Conservation (phyloP, 345 rosid genomes). For the Eucalyptus paniculata region DNA sequence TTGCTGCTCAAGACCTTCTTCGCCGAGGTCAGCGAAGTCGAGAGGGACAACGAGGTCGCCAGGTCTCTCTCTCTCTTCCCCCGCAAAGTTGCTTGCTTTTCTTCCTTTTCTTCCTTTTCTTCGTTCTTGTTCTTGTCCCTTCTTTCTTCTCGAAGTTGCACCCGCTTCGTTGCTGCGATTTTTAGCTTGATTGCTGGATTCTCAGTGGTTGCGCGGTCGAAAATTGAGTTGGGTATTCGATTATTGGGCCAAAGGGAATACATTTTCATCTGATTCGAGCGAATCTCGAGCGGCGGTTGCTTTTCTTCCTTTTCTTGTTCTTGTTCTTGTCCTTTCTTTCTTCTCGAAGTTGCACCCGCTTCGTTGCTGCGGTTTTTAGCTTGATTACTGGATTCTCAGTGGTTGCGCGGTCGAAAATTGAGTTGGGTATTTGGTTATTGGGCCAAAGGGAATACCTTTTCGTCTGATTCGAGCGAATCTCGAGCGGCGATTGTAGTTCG, state of each 20-base stretch:
- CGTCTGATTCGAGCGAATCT: neutral
- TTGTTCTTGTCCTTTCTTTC: neutral
- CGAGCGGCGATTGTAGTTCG: neutral
- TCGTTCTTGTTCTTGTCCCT: neutral
- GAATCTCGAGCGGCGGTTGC: neutral
- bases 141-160: neutral
- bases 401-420: neutral
- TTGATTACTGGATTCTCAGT: neutral
- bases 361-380: neutral
- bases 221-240: neutral
- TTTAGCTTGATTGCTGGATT: neutral
- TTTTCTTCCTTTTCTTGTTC: neutral
- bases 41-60: constrained; percentile 91
- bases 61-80: constrained; percentile 25
- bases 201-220: neutral
- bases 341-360: neutral
- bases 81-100: neutral
- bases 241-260: neutral
- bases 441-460: neutral
- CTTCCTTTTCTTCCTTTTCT: neutral
- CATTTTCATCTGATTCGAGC: neutral
- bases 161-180: neutral
- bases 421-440: neutral
- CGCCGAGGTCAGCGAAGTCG: constrained; percentile 95
- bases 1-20: constrained; percentile 84